These are phyloP conservation scores for Tricholoma sp. DNA, from an alignment of 768 basidiomycete species.

Conservation along the genomic window DNA sequence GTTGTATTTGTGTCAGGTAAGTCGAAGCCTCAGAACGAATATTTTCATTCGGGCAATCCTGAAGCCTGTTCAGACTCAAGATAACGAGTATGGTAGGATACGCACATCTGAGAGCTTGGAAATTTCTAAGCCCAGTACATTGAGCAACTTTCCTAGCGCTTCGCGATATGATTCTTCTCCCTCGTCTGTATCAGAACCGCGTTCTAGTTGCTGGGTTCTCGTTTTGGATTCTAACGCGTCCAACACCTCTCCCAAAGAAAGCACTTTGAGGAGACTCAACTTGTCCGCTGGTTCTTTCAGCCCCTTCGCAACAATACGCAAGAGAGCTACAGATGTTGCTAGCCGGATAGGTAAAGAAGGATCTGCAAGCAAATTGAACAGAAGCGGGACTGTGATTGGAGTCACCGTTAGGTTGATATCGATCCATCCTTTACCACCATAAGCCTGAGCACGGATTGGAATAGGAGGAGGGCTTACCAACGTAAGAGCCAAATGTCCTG, in stretches of 20 bases:
- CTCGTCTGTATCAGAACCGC: slow-evolving; percentile 74
- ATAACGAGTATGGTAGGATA: slow-evolving; percentile 17
- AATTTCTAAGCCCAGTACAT: slow-evolving; percentile 77
- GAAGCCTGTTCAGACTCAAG: background rate
- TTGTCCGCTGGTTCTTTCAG: slow-evolving; percentile 90
- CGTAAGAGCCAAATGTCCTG: slow-evolving; percentile 88
- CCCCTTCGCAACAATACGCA: slow-evolving; percentile 86
- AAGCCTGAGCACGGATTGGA: background rate
- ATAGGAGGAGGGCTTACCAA: slow-evolving; percentile 56
- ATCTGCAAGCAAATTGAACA: slow-evolving; percentile 81
- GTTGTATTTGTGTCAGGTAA: slow-evolving; percentile 64
- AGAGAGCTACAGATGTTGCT: slow-evolving; percentile 74
- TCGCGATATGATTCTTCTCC: slow-evolving; percentile 88
- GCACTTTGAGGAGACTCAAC: slow-evolving; percentile 82
- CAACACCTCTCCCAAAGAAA: slow-evolving; percentile 80
- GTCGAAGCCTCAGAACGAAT: slow-evolving; percentile 59
- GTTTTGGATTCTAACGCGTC: slow-evolving; percentile 78
- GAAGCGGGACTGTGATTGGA: slow-evolving; percentile 76
- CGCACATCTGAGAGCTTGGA: slow-evolving; percentile 79
- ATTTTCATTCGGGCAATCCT: slow-evolving; percentile 61
- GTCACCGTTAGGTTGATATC: slow-evolving; percentile 97
- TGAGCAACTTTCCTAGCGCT: slow-evolving; percentile 79
- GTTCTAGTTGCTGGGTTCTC: slow-evolving; percentile 55
- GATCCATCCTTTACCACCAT: slow-evolving; percentile 73
- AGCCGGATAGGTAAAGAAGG: slow-evolving; percentile 74